Evolutionary conservation across 345 rosid species (phyloP), one percentile per base, ranked within the genome.

Genomic region (Salix viminalis): DNA sequence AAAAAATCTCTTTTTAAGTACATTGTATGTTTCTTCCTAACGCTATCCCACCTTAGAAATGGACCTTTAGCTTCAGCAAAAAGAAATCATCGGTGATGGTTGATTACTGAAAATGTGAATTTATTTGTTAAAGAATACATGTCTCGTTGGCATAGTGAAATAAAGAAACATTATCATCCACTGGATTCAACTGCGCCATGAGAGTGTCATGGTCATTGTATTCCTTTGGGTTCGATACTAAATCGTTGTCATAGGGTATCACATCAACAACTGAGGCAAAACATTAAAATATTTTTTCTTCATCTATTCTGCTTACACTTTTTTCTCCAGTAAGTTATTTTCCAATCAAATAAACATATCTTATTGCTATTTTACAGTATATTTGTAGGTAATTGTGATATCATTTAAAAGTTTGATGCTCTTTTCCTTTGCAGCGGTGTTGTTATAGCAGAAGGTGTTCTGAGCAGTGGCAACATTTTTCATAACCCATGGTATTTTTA

Each of bases 401-500:
- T 73, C 37, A 18, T 52, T 52, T 60, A 0, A 9, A 70, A 30
- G 48, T 42, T 60, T 36, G 52, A 48, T 74, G 44, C 78, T 75
- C 58, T 70, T 79, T 80, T 72, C 23, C 73, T 85, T 81, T 84
- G 88, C 91, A 95, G 99, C 86, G 98, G 99, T 79, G 98, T 90
- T 78, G 94, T 91, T 82, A 95, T 95, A 72, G 98, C 99, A 42
- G 97, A 93, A 87, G 90, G 97, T 66, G 79, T 93, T 87, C 91
- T 95, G 44, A 76, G 87, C 60, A 84, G 81, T 73, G 85, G 83
- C 69, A 80, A 77, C 58, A 76, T 87, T 79, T 89, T 90, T 66
- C 84, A 75, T 37, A 71, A 67, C 71, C 71, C 76, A 75, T 32
- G 84, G 84, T 82, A 82, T 30, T 14, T 11, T 24, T 41, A 71